Conservation (phyloP, 257 asterid species). For the Jasminum sambac region DNA sequence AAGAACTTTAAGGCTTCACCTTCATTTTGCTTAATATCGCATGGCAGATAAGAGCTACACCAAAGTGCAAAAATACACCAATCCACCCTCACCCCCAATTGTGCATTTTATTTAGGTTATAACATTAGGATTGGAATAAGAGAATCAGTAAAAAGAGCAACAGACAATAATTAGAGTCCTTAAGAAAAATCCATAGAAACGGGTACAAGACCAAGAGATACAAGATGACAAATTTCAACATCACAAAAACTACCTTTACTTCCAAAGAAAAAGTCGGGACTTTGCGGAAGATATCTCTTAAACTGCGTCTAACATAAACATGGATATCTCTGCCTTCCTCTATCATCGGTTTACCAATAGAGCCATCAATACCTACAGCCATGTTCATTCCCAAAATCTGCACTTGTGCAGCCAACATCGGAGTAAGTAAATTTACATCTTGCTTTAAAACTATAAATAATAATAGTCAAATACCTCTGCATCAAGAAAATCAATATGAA, state of each 20-base stretch:
- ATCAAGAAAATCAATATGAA: conserved; percentile 94
- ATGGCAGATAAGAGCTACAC: conserved; percentile 12
- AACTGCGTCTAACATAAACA: conserved; percentile 85
- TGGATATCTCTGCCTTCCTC: conserved; percentile 90
- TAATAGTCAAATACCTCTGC: conserved; percentile 66
- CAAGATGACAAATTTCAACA: conserved; percentile 19
- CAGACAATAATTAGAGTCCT: conserved; percentile 9
- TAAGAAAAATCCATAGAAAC: neutral
- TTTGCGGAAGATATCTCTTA: conserved; percentile 92
- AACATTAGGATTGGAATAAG: neutral
- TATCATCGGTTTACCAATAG: conserved; percentile 85
- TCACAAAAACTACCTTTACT: conserved; percentile 61
- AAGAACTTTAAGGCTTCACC: conserved; percentile 2
- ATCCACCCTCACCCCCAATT: neutral
- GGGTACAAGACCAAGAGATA: conserved; percentile 17
- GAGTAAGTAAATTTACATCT: conserved; percentile 13
- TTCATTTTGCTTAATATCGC: conserved; percentile 1
- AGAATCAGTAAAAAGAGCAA: conserved; percentile 1
- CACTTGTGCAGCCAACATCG: conserved; percentile 28
- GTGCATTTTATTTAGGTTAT: conserved; percentile 2
- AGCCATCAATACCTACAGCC: conserved; percentile 87
- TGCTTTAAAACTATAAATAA: conserved; percentile 15
- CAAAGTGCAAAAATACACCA: neutral
- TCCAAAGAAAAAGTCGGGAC: conserved; percentile 88
- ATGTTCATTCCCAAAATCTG: conserved; percentile 92